Evolutionary conservation across 2,329 filamentous ascomycete genomes (phyloP).

Genomic region (Penicillium hordei): DNA sequence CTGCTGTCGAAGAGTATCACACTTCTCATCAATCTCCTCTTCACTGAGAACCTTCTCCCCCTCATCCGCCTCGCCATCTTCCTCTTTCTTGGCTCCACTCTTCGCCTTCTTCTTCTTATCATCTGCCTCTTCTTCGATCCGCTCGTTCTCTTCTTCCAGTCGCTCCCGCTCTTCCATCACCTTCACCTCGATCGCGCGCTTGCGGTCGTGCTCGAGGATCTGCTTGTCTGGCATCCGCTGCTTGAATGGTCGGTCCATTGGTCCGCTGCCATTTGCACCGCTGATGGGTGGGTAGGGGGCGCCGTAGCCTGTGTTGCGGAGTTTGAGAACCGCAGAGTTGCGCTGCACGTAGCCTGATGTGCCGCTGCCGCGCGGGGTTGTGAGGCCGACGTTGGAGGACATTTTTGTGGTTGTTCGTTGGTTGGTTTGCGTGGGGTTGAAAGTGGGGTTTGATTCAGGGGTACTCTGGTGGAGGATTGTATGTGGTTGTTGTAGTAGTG

Average conservation of each 20-base stretch:
- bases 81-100: conserved; percentile 49
- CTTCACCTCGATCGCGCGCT: conserved; percentile 87
- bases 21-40: conserved; percentile 75
- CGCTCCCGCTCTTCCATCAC: conserved; percentile 86
- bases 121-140: conserved; percentile 69
- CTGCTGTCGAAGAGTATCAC: conserved; percentile 64
- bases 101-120: conserved; percentile 67
- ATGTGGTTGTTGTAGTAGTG: neutral
- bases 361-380: conserved; percentile 88
- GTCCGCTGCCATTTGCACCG: conserved; percentile 52
- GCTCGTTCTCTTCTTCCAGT: conserved; percentile 75
- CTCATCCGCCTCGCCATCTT: conserved; percentile 14
- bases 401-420: conserved; percentile 51
- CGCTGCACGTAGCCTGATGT: conserved; percentile 97
- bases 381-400: conserved; percentile 96
- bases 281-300: conserved; percentile 66
- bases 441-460: no score
- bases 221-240: conserved; percentile 87
- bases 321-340: conserved; percentile 84
- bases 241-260: conserved; percentile 59
- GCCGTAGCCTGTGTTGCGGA: conserved; percentile 67
- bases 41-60: conserved; percentile 32
- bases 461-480: neutral
- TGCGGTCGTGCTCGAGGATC: conserved; percentile 91
- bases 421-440: neutral